Conservation (phyloP, 306 rosid species). For the Casuarina cunninghamiana region DNA sequence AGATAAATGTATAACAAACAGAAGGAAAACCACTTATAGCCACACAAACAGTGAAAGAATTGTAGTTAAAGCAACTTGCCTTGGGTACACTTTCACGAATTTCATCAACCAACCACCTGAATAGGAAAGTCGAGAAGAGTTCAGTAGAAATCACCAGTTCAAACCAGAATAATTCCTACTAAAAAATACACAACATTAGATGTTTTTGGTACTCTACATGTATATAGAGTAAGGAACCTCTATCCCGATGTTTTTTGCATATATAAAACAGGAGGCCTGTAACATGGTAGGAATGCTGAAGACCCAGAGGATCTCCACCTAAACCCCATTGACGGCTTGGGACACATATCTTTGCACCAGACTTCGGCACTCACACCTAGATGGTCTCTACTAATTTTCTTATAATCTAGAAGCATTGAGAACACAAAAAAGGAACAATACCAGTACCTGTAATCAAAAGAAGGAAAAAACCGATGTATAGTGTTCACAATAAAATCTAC, state of each 20-base stretch:
- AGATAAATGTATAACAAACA: background rate
- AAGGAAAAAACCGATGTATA: conserved; percentile 72
- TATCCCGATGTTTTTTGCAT: conserved; percentile 15
- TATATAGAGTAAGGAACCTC: conserved; percentile 3
- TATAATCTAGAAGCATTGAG: conserved; percentile 11
- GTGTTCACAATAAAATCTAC: conserved; percentile 80
- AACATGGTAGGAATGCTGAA: conserved; percentile 13
- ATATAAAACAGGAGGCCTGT: background rate
- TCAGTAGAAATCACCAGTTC: conserved; percentile 19
- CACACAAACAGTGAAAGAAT: background rate
- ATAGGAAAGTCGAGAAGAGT: conserved; percentile 29
- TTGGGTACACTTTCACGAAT: conserved; percentile 82
- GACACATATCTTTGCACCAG: background rate
- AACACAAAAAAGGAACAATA: conserved; percentile 5
- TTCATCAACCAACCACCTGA: conserved; percentile 96
- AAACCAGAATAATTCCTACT: conserved; percentile 17
- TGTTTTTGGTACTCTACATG: background rate
- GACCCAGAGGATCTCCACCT: conserved; percentile 15
- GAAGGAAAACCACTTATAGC: background rate
- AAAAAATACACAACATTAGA: background rate
- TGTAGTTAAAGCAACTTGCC: conserved; percentile 45
- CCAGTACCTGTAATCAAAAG: conserved; percentile 85
- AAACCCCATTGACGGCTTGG: background rate
- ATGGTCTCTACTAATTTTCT: conserved; percentile 17
- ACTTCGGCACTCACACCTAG: background rate